Percentiles rank a stretch among this genome's conserved stretches.
Conservation (phyloP, 208 protist species). For the Novymonas esmeraldas region DNA sequence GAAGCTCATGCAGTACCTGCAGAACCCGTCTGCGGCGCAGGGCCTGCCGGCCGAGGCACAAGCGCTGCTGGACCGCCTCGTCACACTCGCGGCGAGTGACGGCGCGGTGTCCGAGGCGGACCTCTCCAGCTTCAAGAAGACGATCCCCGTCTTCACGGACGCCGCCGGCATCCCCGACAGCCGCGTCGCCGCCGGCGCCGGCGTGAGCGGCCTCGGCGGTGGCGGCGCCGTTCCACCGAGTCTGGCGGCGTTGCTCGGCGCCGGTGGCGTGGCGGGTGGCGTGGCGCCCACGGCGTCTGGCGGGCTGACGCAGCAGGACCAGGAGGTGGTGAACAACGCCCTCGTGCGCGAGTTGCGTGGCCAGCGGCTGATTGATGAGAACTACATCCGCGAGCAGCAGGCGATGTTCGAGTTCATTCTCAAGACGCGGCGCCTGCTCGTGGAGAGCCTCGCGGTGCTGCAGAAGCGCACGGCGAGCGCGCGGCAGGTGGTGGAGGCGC, state of each 20-base stretch:
- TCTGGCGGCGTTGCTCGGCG: not conserved
- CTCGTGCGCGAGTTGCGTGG: constrained; percentile 38
- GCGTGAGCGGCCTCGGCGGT: not conserved
- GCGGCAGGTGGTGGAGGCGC: constrained; percentile 67
- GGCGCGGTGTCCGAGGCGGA: constrained; percentile 38
- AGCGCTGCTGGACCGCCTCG: constrained; percentile 47
- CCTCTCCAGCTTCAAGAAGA: constrained; percentile 59
- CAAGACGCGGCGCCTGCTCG: constrained; percentile 64
- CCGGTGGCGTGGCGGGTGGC: not conserved
- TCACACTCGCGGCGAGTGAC: constrained; percentile 55
- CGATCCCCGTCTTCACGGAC: constrained; percentile 49
- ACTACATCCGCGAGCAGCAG: constrained; percentile 67
- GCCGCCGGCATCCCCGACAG: not conserved
- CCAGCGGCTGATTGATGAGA: constrained; percentile 42
- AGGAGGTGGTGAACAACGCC: constrained; percentile 28
- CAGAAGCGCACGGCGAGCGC: constrained; percentile 58
- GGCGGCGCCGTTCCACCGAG: constrained; percentile 1
- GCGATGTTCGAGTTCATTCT: constrained; percentile 86
- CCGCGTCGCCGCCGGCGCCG: not conserved
- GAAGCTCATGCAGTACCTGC: constrained; percentile 72
- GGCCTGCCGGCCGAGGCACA: constrained; percentile 36
- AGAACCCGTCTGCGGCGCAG: constrained; percentile 28
- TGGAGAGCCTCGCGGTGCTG: constrained; percentile 67
- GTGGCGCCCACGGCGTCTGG: not conserved
- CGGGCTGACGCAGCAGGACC: constrained; percentile 9